phyloP scores from a whole-genome alignment of 2,329 filamentous ascomycete genomes.

The Ceratocystiopsis brevicomis region DNA sequence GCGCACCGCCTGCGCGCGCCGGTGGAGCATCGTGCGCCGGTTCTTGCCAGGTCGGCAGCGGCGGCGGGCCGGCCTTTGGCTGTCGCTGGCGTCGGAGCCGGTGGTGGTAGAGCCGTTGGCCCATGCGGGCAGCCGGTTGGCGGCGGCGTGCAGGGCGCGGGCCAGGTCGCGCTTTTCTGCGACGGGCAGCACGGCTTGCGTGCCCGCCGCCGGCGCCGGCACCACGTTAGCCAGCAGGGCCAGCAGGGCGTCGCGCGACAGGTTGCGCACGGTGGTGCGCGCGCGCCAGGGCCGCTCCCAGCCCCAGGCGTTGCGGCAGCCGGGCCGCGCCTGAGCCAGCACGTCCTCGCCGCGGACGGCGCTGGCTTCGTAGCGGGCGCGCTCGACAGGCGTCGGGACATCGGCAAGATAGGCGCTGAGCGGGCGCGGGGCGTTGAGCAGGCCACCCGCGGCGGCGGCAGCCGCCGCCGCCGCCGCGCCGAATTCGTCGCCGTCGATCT shows the following conservation, averaged over 20 bases:
- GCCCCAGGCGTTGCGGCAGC: slow-evolving; percentile 29
- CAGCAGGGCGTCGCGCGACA: slow-evolving; percentile 4
- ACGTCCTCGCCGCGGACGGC: slow-evolving; percentile 36
- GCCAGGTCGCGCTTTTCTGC: not conserved
- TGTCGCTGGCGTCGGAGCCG: not conserved
- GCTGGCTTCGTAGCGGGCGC: slow-evolving; percentile 21
- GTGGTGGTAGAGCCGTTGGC: not conserved
- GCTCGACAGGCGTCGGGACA: slow-evolving; percentile 18
- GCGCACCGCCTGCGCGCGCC: slow-evolving; percentile 22
- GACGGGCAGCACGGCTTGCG: no score
- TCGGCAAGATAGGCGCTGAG: slow-evolving; percentile 29
- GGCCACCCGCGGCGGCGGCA: slow-evolving; percentile 18
- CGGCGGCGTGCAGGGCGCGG: not conserved
- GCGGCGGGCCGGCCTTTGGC: not conserved
- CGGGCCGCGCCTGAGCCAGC: slow-evolving; percentile 17
- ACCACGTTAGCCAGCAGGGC: slow-evolving; percentile 6
- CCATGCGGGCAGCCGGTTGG: slow-evolving; percentile 6
- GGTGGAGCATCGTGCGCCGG: slow-evolving; percentile 31
- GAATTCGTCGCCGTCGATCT: slow-evolving; percentile 16
- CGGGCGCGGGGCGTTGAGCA: slow-evolving; percentile 23
- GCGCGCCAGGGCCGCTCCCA: slow-evolving; percentile 43
- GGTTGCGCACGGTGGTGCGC: slow-evolving; percentile 20
- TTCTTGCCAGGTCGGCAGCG: slow-evolving; percentile 38
- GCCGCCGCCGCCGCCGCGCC: slow-evolving; percentile 14
- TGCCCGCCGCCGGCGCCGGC: not conserved